Evolutionary conservation across 2,329 filamentous ascomycete species (phyloP).

Genomic region (Fusarium robinianum): DNA sequence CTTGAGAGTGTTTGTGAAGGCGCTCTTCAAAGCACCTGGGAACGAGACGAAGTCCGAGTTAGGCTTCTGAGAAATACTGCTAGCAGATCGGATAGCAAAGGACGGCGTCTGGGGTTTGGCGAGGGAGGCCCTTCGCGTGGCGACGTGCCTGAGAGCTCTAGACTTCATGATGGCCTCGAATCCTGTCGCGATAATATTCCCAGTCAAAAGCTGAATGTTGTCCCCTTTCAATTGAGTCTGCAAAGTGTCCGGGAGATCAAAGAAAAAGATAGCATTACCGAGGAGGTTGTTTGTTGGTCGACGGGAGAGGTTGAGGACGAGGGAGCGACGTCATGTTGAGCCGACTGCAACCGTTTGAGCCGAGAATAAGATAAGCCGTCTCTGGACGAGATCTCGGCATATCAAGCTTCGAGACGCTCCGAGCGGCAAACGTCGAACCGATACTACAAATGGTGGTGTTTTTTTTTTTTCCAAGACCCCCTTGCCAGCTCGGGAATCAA

Average conservation of each 20-base stretch:
- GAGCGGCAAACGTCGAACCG: constrained; percentile 3
- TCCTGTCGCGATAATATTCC: constrained; percentile 2
- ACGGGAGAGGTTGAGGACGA: no score
- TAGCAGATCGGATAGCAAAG: constrained; percentile 44
- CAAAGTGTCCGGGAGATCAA: constrained; percentile 10
- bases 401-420: constrained; percentile 11
- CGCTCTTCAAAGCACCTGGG: constrained; percentile 92
- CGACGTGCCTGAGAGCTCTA: constrained; percentile 39
- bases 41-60: constrained; percentile 69
- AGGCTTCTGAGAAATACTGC: constrained; percentile 60
- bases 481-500: no score
- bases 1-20: constrained; percentile 79
- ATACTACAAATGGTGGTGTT: background rate
- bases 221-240: constrained; percentile 13
- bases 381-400: constrained; percentile 33
- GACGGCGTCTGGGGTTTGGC: constrained; percentile 28
- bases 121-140: constrained; percentile 36
- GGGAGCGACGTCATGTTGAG: constrained; percentile 40
- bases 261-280: constrained; percentile 25
- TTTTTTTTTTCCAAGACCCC: background rate
- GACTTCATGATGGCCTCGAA: constrained; percentile 40
- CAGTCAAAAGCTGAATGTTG: constrained; percentile 7
- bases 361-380: constrained; percentile 36
- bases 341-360: constrained; percentile 40
- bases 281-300: constrained; percentile 26